phyloP scores from a whole-genome alignment of 2,329 filamentous ascomycete species.

The Penicillium sp. region DNA sequence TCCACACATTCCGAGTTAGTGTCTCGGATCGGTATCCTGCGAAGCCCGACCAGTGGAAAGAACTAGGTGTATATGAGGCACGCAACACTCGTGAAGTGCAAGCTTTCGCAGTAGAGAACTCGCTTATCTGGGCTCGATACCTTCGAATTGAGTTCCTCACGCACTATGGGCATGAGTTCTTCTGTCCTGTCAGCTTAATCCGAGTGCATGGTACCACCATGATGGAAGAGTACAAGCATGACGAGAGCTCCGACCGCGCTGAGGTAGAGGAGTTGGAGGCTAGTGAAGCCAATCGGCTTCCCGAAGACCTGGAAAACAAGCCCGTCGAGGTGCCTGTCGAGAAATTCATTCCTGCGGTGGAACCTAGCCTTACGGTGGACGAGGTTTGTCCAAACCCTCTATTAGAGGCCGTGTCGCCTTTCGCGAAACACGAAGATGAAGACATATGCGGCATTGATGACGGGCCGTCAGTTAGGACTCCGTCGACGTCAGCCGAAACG shows the following conservation, averaged over 20 bases:
- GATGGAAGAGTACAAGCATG: constrained; percentile 90
- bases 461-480: constrained; percentile 3
- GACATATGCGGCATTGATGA: constrained; percentile 21
- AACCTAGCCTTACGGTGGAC: constrained; percentile 5
- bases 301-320: constrained; percentile 15
- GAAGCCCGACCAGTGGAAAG: constrained; percentile 87
- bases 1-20: constrained; percentile 83
- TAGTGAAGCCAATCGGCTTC: constrained; percentile 21
- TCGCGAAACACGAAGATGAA: constrained; percentile 5
- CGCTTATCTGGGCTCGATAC: constrained; percentile 93
- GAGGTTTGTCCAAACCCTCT: constrained; percentile 19
- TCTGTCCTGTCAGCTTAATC: constrained; percentile 86
- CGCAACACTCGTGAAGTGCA: constrained; percentile 92
- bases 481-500: constrained; percentile 15
- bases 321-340: constrained; percentile 23
- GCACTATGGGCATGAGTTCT: constrained; percentile 95
- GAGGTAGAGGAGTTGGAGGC: constrained; percentile 61
- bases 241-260: constrained; percentile 63
- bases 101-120: constrained; percentile 89
- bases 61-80: constrained; percentile 83
- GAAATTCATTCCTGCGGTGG: constrained; percentile 2
- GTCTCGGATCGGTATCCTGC: constrained; percentile 94
- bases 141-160: constrained; percentile 85
- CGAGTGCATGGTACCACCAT: constrained; percentile 91
- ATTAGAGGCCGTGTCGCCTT: constrained; percentile 12